Base-by-base conservation (phyloP, 192 early-diverging fungal genomes). In the Coemansia sp. region DNA sequence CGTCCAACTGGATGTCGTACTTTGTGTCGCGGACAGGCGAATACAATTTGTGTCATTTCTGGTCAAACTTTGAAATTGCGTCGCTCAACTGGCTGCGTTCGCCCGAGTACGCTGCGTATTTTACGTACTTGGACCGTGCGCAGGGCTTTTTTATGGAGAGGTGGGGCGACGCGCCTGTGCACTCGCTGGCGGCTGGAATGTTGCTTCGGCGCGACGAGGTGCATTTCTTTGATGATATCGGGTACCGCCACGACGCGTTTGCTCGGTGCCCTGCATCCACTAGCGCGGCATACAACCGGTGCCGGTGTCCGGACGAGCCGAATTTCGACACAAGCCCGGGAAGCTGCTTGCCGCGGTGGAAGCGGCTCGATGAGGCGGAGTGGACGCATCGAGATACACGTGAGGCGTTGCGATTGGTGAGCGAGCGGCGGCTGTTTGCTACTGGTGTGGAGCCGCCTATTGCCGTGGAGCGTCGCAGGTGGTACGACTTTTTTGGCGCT, bases 31-130 rank as follows among this genome's bases (percentile, higher is more conserved):
- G 49, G 14, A 15, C 25, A 0, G 79, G 79, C 0, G 73, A 77
- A 22, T 90, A 89, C 67, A 90, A 90, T 61, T 25, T 82, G 39
- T 92, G 90, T 63, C 89, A 92, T 69, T 90, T 90, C 52, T 92
- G 90, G 90, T 86, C 85, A 14, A 92, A 92, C 60, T 92, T 92
- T 67, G 91, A 92, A 65, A 92, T 92, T 48, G 91, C 86, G 4
- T 81, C 81, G 49, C 66, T 92, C 7, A 71, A 83, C 48, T 83
- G 89, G 35, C 85, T 87, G 69, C 71, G 86, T 4, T 84, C 82
- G 12, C 67, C 75, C 8, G 66, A 60, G 3, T 92, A 92, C 65
- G 66, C 76, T 5, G 69, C 76, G 37, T 92, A 82, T 60, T 92
- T 92, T 52, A 57, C 83, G 14, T 86, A 79, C 32, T 65, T 92